phyloP scores from a whole-genome alignment of 176 grass and related monocot species.

The Olyra latifolia region DNA sequence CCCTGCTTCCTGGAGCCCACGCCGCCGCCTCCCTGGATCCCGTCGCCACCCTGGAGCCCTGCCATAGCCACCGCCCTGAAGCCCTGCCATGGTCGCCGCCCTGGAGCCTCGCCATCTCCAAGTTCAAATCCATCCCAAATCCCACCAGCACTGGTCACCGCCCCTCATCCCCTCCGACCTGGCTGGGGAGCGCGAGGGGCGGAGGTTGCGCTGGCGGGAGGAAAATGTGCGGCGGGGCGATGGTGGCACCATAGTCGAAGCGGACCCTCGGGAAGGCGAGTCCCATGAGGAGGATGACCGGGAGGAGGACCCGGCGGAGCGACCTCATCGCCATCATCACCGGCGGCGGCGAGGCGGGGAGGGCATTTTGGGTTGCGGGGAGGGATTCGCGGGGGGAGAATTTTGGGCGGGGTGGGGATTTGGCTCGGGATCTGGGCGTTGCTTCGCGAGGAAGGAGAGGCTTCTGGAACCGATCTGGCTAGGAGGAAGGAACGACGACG shows the following conservation, averaged over 20 bases:
- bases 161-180: background rate
- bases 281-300: constrained; percentile 41
- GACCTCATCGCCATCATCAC: constrained; percentile 21
- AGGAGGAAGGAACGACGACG: background rate
- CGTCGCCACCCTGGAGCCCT: too few relatives aligned
- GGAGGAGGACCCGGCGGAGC: constrained; percentile 41
- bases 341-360: background rate
- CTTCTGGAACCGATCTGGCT: constrained; percentile 30
- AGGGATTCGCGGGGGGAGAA: background rate
- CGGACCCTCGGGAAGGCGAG: constrained; percentile 31
- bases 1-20: too few relatives aligned
- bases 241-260: constrained; percentile 18
- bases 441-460: constrained; percentile 39
- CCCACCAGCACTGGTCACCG: too few relatives aligned
- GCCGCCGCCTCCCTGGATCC: too few relatives aligned
- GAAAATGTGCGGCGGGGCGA: background rate
- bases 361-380: constrained; percentile 24
- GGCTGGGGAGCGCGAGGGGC: constrained; percentile 28
- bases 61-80: too few relatives aligned
- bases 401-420: background rate
- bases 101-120: too few relatives aligned
- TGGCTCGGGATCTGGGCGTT: constrained; percentile 29
- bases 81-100: too few relatives aligned
- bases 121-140: too few relatives aligned
- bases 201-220: background rate